Percentiles rank a stretch among this genome's conserved stretches.
Evolutionary conservation across 2,329 filamentous ascomycete genomes (phyloP).

Genomic region (Pseudocercospora crystallina): DNA sequence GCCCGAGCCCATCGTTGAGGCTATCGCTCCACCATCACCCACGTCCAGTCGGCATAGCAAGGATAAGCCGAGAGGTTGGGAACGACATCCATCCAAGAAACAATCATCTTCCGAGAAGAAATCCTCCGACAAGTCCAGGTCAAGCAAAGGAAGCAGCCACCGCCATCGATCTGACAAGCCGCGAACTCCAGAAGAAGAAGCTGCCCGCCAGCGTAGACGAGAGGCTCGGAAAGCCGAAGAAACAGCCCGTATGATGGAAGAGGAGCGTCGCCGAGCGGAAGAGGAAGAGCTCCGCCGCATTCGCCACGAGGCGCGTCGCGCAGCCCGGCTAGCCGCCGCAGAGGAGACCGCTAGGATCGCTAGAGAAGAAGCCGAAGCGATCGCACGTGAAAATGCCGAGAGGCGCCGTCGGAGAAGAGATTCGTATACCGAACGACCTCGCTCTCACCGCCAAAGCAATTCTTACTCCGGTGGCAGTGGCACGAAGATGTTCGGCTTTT

Average conservation of each 20-base stretch:
- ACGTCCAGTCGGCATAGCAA: constrained; percentile 25
- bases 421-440: constrained; percentile 6
- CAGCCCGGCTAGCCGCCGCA: constrained; percentile 27
- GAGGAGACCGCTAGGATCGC: constrained; percentile 24
- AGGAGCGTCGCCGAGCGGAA: constrained; percentile 24
- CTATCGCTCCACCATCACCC: constrained; percentile 23
- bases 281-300: constrained; percentile 28
- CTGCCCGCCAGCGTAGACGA: constrained; percentile 17
- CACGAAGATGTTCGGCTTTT: not conserved
- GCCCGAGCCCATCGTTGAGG: not conserved
- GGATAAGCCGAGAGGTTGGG: constrained; percentile 26
- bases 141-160: constrained; percentile 22
- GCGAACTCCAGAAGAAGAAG: constrained; percentile 23
- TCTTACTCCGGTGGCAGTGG: not conserved
- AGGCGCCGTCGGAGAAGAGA: constrained; percentile 18
- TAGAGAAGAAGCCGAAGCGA: constrained; percentile 20
- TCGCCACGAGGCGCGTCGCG: constrained; percentile 27
- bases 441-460: constrained; percentile 17
- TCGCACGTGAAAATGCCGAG: constrained; percentile 24
- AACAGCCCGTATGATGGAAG: constrained; percentile 22
- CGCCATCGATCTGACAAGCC: constrained; percentile 19
- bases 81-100: constrained; percentile 21
- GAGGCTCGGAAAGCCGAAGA: constrained; percentile 24
- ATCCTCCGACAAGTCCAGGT: constrained; percentile 17
- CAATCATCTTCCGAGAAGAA: constrained; percentile 16